Percentiles rank a stretch among this genome's conserved stretches.
Conservation (phyloP, 192 early-diverging fungal genomes). For the Thamnidium elegans region DNA sequence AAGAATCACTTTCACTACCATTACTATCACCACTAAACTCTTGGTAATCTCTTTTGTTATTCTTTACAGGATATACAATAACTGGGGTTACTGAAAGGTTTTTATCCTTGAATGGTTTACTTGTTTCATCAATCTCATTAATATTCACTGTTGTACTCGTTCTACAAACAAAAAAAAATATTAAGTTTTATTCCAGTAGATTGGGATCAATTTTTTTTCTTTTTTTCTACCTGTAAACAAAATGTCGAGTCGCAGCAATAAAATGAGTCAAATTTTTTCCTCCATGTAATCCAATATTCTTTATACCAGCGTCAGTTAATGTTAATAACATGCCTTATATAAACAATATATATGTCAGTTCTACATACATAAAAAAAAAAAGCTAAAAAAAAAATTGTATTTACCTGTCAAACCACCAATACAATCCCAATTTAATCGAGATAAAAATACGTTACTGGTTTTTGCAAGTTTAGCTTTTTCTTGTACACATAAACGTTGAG, state of each 20-base stretch:
- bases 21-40: background rate
- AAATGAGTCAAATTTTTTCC: conserved; percentile 79
- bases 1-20: too few relatives aligned
- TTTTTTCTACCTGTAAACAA: conserved; percentile 60
- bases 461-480: conserved; percentile 70
- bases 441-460: conserved; percentile 75
- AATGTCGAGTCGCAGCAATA: conserved; percentile 73
- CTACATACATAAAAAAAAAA: background rate
- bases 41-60: background rate
- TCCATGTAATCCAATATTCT: conserved; percentile 64
- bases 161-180: background rate
- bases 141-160: conserved; percentile 14
- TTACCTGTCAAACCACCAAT: conserved; percentile 88
- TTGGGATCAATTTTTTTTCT: background rate
- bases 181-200: background rate
- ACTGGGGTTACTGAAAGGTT: conserved; percentile 13
- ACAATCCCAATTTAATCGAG: conserved; percentile 79
- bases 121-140: conserved; percentile 8
- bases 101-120: background rate
- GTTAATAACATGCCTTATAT: conserved; percentile 84
- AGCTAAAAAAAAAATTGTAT: background rate
- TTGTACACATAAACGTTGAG: conserved; percentile 82
- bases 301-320: conserved; percentile 70
- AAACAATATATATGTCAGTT: background rate
- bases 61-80: background rate